Percentiles rank a stretch among this genome's conserved stretches.
Conservation (phyloP, 805 yeast species). For the Yarrowia porcina region DNA sequence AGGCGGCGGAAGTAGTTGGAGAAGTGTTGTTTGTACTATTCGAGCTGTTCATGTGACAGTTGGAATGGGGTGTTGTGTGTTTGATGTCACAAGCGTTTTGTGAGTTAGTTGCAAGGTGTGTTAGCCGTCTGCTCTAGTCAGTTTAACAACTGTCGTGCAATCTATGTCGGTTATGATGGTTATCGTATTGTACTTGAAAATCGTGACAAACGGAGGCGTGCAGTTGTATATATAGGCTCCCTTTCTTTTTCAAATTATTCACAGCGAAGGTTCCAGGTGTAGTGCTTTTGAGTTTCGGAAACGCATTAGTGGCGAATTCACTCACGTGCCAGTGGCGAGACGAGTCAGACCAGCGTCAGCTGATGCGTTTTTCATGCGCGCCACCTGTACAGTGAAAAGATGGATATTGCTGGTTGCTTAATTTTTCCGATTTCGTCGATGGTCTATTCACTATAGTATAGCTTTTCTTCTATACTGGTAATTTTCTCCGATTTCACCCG, state of each 20-base stretch:
- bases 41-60: constrained; percentile 9
- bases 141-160: neutral
- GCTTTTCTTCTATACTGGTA: neutral
- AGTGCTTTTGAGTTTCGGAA: neutral
- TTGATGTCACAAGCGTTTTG: neutral
- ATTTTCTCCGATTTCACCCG: neutral
- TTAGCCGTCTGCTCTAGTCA: neutral
- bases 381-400: neutral
- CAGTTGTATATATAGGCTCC: neutral
- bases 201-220: neutral
- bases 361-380: neutral
- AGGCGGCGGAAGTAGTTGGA: neutral
- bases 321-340: constrained; percentile 3
- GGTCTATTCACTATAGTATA: too few relatives aligned
- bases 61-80: neutral
- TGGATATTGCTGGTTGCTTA: too few relatives aligned
- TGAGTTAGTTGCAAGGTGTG: neutral
- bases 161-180: neutral
- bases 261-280: neutral
- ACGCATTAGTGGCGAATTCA: neutral
- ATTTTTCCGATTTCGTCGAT: too few relatives aligned
- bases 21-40: neutral
- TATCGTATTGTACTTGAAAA: neutral
- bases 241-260: neutral
- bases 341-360: constrained; percentile 9